Evolutionary conservation across 768 basidiomycete genomes (phyloP).

Genomic region (Russula abietina): DNA sequence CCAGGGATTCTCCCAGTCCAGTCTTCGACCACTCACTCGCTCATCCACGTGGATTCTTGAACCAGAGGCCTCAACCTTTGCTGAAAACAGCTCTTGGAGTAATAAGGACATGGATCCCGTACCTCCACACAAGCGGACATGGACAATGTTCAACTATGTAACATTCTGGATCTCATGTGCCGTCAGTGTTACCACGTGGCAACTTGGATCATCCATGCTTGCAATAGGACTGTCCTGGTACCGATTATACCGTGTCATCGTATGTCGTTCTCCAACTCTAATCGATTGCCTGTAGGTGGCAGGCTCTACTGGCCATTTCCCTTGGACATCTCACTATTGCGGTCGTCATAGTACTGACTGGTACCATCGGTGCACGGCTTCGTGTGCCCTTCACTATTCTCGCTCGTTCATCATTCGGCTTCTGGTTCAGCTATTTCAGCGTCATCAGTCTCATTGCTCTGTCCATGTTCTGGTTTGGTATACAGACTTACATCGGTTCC

Average conservation of each 20-base stretch:
- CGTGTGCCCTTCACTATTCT: constrained; percentile 72
- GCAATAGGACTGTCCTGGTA: constrained; percentile 69
- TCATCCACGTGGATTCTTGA: constrained; percentile 47
- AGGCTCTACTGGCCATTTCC: constrained; percentile 63
- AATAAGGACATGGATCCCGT: constrained; percentile 80
- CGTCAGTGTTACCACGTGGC: constrained; percentile 36
- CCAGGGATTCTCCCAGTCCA: not conserved
- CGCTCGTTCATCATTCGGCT: constrained; percentile 80
- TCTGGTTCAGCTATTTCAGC: constrained; percentile 85
- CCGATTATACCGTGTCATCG: constrained; percentile 8
- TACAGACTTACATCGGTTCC: constrained; percentile 53
- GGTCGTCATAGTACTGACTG: constrained; percentile 68
- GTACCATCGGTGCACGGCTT: constrained; percentile 68
- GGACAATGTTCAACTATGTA: constrained; percentile 61
- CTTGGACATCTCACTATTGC: constrained; percentile 75
- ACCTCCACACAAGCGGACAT: constrained; percentile 52
- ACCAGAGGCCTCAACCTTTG: constrained; percentile 49
- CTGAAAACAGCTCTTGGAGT: constrained; percentile 52
- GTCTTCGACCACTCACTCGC: not conserved
- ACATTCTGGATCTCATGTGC: constrained; percentile 47
- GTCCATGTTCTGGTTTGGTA: constrained; percentile 77
- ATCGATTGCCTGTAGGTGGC: constrained; percentile 39
- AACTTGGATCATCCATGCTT: constrained; percentile 67
- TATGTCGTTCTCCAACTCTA: not conserved
- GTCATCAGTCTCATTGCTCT: constrained; percentile 71